Evolutionary conservation across 2,329 filamentous ascomycete genomes (phyloP).

Genomic region (Knufia petricola): DNA sequence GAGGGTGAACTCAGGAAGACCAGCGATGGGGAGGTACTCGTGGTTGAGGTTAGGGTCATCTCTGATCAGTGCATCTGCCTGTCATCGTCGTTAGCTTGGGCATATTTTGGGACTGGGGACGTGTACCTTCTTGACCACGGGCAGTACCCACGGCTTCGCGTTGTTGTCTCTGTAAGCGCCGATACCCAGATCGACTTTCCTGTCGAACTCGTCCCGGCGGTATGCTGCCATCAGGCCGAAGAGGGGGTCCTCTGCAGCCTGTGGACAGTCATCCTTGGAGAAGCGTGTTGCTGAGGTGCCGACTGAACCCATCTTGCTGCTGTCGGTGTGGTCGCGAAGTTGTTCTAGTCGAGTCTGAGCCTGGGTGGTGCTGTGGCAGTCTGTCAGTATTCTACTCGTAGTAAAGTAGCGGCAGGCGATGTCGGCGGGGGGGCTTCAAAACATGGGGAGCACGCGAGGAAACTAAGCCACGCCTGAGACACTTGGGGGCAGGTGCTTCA

Average conservation of each 20-base stretch:
- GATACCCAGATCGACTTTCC: slow-evolving; percentile 91
- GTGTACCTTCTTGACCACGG: slow-evolving; percentile 97
- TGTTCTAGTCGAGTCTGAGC: slow-evolving; percentile 43
- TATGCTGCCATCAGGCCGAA: slow-evolving; percentile 88
- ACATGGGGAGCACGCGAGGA: too few relatives aligned
- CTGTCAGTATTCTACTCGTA: too few relatives aligned
- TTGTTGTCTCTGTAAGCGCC: slow-evolving; percentile 92
- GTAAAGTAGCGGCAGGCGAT: too few relatives aligned
- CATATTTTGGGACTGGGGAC: too few relatives aligned
- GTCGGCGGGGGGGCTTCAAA: too few relatives aligned
- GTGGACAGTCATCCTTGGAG: slow-evolving; percentile 65
- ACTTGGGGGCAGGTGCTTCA: background rate
- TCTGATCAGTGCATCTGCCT: slow-evolving; percentile 86
- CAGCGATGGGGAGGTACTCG: slow-evolving; percentile 95
- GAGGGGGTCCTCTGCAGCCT: slow-evolving; percentile 88
- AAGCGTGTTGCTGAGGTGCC: slow-evolving; percentile 53
- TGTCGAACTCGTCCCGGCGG: slow-evolving; percentile 61
- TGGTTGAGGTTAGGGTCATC: slow-evolving; percentile 88
- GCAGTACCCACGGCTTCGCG: slow-evolving; percentile 93
- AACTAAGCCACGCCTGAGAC: too few relatives aligned
- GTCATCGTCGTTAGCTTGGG: slow-evolving; percentile 12
- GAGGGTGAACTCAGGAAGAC: slow-evolving; percentile 71
- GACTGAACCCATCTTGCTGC: slow-evolving; percentile 46
- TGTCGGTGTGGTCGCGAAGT: slow-evolving; percentile 50
- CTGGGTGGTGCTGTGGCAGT: background rate